phyloP scores from a whole-genome alignment of 371 early-diverging fungal genomes.

The Haplosporangium sp. region DNA sequence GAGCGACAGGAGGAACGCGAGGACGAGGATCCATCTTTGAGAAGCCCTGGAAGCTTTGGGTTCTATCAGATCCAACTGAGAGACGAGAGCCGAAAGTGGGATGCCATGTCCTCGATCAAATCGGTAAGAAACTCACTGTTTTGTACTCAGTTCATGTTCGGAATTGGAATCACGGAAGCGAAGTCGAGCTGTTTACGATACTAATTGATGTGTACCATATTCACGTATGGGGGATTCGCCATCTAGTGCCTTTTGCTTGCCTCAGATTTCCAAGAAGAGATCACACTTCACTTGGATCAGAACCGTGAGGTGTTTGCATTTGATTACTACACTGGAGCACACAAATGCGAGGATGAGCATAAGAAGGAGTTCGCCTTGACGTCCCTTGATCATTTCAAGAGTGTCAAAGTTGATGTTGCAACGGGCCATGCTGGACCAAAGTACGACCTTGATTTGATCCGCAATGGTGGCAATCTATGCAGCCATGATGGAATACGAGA shows the following conservation, averaged over 20 bases:
- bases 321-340: constrained; percentile 32
- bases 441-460: constrained; percentile 12
- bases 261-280: constrained; percentile 39
- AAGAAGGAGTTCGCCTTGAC: constrained; percentile 26
- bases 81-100: constrained; percentile 45
- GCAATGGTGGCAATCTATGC: too few species aligned
- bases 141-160: too few species aligned
- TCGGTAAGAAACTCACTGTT: constrained; percentile 26
- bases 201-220: too few species aligned
- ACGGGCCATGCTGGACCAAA: constrained; percentile 21
- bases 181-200: neutral
- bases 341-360: constrained; percentile 17
- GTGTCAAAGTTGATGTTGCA: constrained; percentile 21
- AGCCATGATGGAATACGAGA: too few species aligned
- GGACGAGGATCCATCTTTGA: neutral
- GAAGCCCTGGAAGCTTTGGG: constrained; percentile 33
- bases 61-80: constrained; percentile 48
- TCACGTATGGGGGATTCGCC: too few species aligned
- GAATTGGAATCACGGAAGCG: too few species aligned
- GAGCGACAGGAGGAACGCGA: constrained; percentile 24
- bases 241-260: constrained; percentile 43
- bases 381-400: constrained; percentile 39
- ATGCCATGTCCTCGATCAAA: constrained; percentile 50
- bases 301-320: constrained; percentile 38
- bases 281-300: constrained; percentile 40